phyloP scores from a whole-genome alignment of 257 asterid species.

The Nicotiana knightiana region DNA sequence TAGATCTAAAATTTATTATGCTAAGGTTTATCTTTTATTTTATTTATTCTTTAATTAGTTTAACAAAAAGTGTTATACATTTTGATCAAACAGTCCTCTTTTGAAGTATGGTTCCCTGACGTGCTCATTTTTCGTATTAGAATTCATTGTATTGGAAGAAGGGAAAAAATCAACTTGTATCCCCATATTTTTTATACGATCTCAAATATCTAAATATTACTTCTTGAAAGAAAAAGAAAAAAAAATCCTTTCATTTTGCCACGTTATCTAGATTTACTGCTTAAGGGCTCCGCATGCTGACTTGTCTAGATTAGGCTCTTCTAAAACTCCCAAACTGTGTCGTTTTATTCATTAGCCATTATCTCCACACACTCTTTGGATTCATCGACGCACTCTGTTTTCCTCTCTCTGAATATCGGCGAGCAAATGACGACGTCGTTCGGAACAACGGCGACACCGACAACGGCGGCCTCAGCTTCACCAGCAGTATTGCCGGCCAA shows the following conservation, averaged over 20 bases:
- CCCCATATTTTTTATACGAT: background rate
- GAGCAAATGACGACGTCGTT: constrained; percentile 61
- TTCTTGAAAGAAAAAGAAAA: background rate
- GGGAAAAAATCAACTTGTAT: background rate
- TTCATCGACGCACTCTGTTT: constrained; percentile 42
- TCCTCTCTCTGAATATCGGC: constrained; percentile 4
- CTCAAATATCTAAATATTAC: background rate
- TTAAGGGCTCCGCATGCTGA: constrained; percentile 18
- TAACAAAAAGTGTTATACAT: no score
- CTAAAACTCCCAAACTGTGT: constrained; percentile 21
- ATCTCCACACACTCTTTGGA: constrained; percentile 31
- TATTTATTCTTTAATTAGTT: no score
- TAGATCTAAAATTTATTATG: no score
- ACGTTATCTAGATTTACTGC: background rate
- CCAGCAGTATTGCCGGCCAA: constrained; percentile 37
- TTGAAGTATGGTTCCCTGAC: background rate
- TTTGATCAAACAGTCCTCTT: no score
- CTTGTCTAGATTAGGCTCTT: constrained; percentile 14
- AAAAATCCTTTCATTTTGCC: background rate
- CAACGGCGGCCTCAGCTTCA: constrained; percentile 29
- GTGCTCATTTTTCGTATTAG: background rate
- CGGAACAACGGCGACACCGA: constrained; percentile 27
- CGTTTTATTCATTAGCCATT: constrained; percentile 16
- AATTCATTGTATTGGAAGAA: background rate
- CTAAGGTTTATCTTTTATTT: no score